A percentile compares a stretch with the other conserved stretches of the same genome.
Evolutionary conservation across 805 yeast species (phyloP).

Genomic region (Candida xyloterini): DNA sequence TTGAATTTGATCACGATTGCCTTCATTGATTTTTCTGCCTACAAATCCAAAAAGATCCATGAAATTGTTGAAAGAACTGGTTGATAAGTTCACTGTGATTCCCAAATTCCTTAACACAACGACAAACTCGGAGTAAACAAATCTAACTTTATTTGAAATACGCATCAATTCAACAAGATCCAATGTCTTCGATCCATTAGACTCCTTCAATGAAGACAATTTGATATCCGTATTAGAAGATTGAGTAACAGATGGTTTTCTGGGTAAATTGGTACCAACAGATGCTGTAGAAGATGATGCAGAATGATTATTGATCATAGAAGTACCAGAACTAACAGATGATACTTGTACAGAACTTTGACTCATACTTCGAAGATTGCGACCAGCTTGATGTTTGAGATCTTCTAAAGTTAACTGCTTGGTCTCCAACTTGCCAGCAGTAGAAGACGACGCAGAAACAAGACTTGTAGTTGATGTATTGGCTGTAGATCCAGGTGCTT

Average conservation of each 20-base stretch:
- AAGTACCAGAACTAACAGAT: slow-evolving; percentile 5
- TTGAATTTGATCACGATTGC: slow-evolving; percentile 9
- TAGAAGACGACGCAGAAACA: slow-evolving; percentile 1
- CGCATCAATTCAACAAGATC: slow-evolving; percentile 15
- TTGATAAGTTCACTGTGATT: slow-evolving; percentile 10
- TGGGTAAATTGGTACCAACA: slow-evolving; percentile 9
- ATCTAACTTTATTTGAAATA: slow-evolving; percentile 23
- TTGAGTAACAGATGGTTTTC: slow-evolving; percentile 21
- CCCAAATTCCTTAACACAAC: slow-evolving; percentile 17
- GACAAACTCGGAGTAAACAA: slow-evolving; percentile 22
- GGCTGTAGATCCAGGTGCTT: slow-evolving; percentile 1
- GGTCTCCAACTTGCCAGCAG: slow-evolving; percentile 11
- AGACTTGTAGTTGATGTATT: slow-evolving; percentile 1
- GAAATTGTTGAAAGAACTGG: slow-evolving; percentile 18
- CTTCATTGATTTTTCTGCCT: slow-evolving; percentile 2
- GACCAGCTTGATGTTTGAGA: slow-evolving; percentile 20
- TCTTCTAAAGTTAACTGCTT: slow-evolving; percentile 22
- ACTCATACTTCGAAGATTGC: slow-evolving; percentile 17
- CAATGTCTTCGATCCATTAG: slow-evolving; percentile 7
- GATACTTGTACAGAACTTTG: slow-evolving; percentile 10
- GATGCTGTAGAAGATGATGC: slow-evolving; percentile 5
- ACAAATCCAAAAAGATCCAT: slow-evolving; percentile 20
- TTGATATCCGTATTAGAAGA: slow-evolving; percentile 9
- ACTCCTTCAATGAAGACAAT: slow-evolving; percentile 17
- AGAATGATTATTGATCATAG: slow-evolving; percentile 8